Base-by-base conservation (phyloP, 805 yeast genomes). In the Phaffomyces antillensis region DNA sequence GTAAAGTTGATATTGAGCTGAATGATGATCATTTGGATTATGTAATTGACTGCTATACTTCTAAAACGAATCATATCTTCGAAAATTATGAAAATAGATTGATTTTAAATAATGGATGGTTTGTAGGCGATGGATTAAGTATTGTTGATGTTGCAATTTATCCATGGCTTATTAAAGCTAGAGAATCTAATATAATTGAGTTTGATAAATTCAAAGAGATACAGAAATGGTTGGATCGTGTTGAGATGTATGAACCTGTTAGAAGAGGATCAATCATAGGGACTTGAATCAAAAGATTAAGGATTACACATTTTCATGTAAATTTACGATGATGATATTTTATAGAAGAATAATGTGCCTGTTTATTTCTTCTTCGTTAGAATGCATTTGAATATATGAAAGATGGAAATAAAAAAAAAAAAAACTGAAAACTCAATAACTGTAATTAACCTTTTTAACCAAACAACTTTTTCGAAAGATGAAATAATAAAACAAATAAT, bases 401-500 rank as follows among this genome's bases (percentile, higher is more conserved):
- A 28, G 11, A 28, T 28, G 30, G 6, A 28, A 11, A 28, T 28
- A 28, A 11, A 28, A 28, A 13, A 28, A 20, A 13, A 28, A 13
- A 28, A 20, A 13, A 28, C 30, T 11, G 11, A 28, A 28, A 28
- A 28, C 30, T 28, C 30, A 28, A 11, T 28, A 28, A 28, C 30
- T 28, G 13, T 12, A 5, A 10, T 28, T 11, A 28, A 10, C 30
- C 30, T 5, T 15, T 5, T 28, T 28, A 13, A 28, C 30, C 30
- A 28, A 11, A 2, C 13, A 28, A 28, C 30, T 28, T 28, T 28
- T 13, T 28, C 11, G 8, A 33, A 33, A 15, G 15, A 13, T 15
- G 15, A 31, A 31, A 26, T 45, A 53, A 5, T 5, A 20, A 64
- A 33, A 64, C 20, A 13, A n/a, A n/a, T 7, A 7, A 15, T 13